Base-by-base conservation (phyloP, 768 basidiomycete species). In the Pilatotrama ljubarskyi region DNA sequence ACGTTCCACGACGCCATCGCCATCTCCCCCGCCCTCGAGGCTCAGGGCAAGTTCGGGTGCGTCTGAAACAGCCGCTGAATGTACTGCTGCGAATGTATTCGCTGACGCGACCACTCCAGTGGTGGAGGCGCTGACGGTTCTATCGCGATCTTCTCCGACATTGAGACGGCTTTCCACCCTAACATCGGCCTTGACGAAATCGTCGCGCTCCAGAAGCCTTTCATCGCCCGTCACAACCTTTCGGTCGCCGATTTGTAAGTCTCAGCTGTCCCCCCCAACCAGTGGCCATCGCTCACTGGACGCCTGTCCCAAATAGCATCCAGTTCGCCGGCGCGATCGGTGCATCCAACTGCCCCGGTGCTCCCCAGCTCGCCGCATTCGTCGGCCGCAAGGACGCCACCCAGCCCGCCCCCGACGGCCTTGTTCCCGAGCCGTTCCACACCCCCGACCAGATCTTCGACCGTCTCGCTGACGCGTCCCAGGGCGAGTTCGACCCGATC, bases 241-340 rank as follows among this genome's bases (percentile, higher is more conserved):
- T 51, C 57, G 6, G 29, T 36, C 26, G 57, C 49, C 35, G 57
- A 58, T 29, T 58, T 58, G 57, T 58, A 40, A 20, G 57, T 50
- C 11, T 32, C 29, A 5, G 10, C 15, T 13, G 4, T 20, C 26
- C 13, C 29, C 35, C 5, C 15, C 1, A 14, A 10, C 2, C n/a
- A 2, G 32, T 5, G 1, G 11, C 2, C 20, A 17, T 18, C 9
- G 17, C 18, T 35, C 1, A 17, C 18, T 42, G 66, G n/a, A n/a
- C n/a, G n/a, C n/a, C n/a, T n/a, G n/a, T n/a, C n/a, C n/a, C n/a
- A n/a, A 14, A 24, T n/a, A 64, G 64, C 64, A 76, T 83, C 49
- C 77, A 80, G 58, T 77, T 82, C 59, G 80, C 80, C n/a, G 78
- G 58, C 24, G 78, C 80, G 2, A 75, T 79, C 36, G 76, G 75